phyloP scores from a whole-genome alignment of 2,329 filamentous ascomycete genomes.

The Metarhizium humberi region DNA sequence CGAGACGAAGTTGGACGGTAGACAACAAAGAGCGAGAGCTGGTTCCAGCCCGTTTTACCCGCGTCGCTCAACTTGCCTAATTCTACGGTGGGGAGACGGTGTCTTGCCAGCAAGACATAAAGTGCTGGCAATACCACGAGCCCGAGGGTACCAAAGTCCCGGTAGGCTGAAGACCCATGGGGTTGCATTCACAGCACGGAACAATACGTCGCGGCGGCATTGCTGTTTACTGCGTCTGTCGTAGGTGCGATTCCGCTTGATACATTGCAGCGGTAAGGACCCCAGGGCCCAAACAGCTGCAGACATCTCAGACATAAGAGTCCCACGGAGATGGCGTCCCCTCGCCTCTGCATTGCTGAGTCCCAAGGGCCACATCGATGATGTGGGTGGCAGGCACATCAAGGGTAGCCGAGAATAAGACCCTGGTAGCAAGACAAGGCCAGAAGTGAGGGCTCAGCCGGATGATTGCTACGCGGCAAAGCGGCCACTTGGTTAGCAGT shows the following conservation, averaged over 20 bases:
- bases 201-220: not conserved
- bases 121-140: slow-evolving; percentile 5
- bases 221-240: not conserved
- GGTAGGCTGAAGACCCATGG: slow-evolving; percentile 1
- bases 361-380: slow-evolving; percentile 5
- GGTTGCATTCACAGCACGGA: not conserved
- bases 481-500: slow-evolving; percentile 11
- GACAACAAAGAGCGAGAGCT: not conserved
- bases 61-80: not conserved
- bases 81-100: slow-evolving; percentile 5
- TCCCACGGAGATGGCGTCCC: not conserved
- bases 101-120: slow-evolving; percentile 11
- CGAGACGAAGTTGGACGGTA: not conserved
- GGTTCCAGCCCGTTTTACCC: slow-evolving; percentile 1
- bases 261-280: slow-evolving; percentile 2
- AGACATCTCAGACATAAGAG: slow-evolving; percentile 2
- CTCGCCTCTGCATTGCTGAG: not conserved
- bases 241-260: not conserved
- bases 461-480: slow-evolving; percentile 17
- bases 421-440: slow-evolving; percentile 3
- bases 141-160: slow-evolving; percentile 3
- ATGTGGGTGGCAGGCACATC: slow-evolving; percentile 3
- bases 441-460: slow-evolving; percentile 1
- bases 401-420: slow-evolving; percentile 3
- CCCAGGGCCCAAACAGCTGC: not conserved